Conservation (phyloP, 306 rosid species). For the Amphicarpaea edgeworthii region DNA sequence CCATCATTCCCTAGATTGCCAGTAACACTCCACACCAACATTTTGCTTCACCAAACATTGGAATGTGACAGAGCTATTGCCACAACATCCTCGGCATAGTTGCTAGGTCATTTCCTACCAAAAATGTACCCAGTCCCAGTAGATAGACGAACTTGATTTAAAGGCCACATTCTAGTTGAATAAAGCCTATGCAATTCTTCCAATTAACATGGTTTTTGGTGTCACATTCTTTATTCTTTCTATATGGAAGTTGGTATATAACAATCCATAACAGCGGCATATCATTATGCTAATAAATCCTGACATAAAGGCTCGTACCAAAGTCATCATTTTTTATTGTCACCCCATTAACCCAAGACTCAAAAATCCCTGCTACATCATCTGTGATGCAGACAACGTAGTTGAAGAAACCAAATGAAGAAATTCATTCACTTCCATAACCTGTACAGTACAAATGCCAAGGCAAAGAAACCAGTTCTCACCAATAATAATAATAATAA, state of each 20-base stretch:
- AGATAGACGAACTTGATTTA: constrained; percentile 49
- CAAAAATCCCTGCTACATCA: constrained; percentile 56
- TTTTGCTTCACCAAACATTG: constrained; percentile 40
- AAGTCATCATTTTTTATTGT: constrained; percentile 49
- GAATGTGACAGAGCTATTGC: constrained; percentile 39
- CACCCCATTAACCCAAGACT: constrained; percentile 49
- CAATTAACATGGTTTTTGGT: constrained; percentile 49
- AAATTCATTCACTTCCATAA: constrained; percentile 46
- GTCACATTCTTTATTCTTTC: constrained; percentile 50
- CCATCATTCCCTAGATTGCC: constrained; percentile 47
- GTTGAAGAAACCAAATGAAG: constrained; percentile 50
- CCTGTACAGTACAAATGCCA: constrained; percentile 47
- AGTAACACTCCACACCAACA: constrained; percentile 32
- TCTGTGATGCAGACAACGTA: constrained; percentile 51
- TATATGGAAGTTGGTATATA: constrained; percentile 46
- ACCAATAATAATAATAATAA: constrained; percentile 10
- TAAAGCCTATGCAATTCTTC: constrained; percentile 46
- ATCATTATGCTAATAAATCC: constrained; percentile 50
- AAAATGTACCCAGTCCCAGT: constrained; percentile 39
- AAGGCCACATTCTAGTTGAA: constrained; percentile 49
- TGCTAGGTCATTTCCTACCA: constrained; percentile 40
- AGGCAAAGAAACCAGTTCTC: constrained; percentile 34
- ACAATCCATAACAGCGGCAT: constrained; percentile 50
- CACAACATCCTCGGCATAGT: constrained; percentile 43
- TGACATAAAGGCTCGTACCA: constrained; percentile 48